Conservation (phyloP, 225 moss, liverwort and hornwort species). For the Antitrichia curtipendula region DNA sequence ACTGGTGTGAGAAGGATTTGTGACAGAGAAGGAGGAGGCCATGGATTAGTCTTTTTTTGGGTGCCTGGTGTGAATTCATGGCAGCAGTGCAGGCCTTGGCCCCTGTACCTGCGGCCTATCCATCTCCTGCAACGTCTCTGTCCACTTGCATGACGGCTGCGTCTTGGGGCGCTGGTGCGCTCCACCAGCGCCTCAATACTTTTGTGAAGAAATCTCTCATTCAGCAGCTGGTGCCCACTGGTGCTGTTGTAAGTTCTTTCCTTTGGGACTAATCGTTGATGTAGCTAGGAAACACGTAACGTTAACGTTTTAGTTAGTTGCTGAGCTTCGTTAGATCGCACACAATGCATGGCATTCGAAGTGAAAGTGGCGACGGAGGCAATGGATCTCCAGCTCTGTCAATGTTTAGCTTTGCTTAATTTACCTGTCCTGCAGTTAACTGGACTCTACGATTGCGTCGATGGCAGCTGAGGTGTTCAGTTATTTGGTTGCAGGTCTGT, state of each 20-base stretch:
- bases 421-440: not conserved
- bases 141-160: conserved; percentile 18
- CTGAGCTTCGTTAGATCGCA: not conserved
- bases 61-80: conserved; percentile 13
- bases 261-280: not conserved
- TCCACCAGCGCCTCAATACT: conserved; percentile 45
- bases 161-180: conserved; percentile 48
- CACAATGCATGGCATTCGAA: not conserved
- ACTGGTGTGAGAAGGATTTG: not conserved
- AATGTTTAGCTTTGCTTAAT: not conserved
- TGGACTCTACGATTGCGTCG: not conserved
- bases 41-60: not conserved
- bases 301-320: not conserved
- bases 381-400: not conserved
- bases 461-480: not conserved
- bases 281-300: not conserved
- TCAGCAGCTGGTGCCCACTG: conserved; percentile 41
- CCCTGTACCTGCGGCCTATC: conserved; percentile 11
- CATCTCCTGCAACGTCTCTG: conserved; percentile 5
- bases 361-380: not conserved
- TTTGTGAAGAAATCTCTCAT: conserved; percentile 47
- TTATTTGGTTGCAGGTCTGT: conserved; percentile 29
- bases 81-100: conserved; percentile 28
- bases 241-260: conserved; percentile 27
- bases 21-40: not conserved